Evolutionary conservation across 139 green algal species (phyloP).

Genomic region (Micractinium conductrix): DNA sequence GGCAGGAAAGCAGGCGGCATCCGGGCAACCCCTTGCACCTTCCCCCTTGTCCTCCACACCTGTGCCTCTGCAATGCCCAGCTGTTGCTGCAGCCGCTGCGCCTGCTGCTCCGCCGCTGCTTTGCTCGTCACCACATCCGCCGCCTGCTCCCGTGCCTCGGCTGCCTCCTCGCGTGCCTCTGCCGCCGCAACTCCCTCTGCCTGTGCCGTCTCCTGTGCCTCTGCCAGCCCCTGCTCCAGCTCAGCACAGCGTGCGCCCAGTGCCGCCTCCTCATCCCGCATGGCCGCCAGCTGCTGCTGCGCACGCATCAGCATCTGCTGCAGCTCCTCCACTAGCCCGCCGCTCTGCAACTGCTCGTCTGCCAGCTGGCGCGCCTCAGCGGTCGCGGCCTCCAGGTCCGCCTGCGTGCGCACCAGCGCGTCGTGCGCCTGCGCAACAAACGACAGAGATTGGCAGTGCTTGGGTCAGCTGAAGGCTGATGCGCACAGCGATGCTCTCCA

Average conservation of each 20-base stretch:
- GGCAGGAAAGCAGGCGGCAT: not conserved
- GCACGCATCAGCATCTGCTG: not conserved
- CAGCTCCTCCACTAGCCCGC: not conserved
- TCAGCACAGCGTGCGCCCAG: not conserved
- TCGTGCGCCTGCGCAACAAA: constrained; percentile 13
- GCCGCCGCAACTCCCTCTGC: not conserved
- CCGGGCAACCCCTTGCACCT: not conserved
- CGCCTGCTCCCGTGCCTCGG: too few species aligned
- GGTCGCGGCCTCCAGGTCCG: not conserved
- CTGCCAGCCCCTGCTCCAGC: constrained; percentile 14
- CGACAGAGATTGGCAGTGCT: too few species aligned
- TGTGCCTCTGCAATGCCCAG: constrained; percentile 25
- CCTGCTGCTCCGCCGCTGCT: not conserved
- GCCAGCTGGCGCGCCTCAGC: not conserved
- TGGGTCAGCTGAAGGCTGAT: too few species aligned
- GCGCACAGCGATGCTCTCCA: too few species aligned
- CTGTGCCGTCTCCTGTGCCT: not conserved
- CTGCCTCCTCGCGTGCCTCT: not conserved
- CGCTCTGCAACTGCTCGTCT: not conserved
- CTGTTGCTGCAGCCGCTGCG: constrained; percentile 8
- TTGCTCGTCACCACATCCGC: not conserved
- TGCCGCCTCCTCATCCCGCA: not conserved
- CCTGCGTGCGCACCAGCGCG: not conserved
- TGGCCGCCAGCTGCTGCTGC: not conserved
- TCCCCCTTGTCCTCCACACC: not conserved